Evolutionary conservation across 2,329 filamentous ascomycete species (phyloP).

Genomic region (Neobulgaria alba): DNA sequence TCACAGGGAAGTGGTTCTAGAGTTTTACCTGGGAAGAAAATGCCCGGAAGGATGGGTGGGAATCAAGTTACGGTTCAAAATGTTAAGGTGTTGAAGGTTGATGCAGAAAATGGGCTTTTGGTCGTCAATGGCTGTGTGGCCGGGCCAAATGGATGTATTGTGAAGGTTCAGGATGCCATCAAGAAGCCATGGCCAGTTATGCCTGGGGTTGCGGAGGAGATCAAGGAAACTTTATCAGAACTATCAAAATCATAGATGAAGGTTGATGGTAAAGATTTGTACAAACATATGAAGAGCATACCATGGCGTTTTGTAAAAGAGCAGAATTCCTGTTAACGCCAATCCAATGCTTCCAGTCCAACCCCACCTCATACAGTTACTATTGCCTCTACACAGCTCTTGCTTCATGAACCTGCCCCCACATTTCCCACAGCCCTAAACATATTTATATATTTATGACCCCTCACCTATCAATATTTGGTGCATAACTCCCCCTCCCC

Average conservation of each 20-base stretch:
- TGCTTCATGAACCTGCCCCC: too few species aligned
- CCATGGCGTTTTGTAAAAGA: slow-evolving; percentile 18
- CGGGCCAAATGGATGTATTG: slow-evolving; percentile 78
- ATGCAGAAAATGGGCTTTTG: slow-evolving; percentile 78
- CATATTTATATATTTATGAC: too few species aligned
- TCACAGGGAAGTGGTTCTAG: slow-evolving; percentile 88
- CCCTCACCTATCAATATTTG: slow-evolving; percentile 21
- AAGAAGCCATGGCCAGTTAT: slow-evolving; percentile 70
- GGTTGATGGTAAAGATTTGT: slow-evolving; percentile 15
- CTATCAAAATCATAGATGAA: slow-evolving; percentile 29
- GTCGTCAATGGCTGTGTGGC: slow-evolving; percentile 80
- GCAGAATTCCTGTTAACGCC: slow-evolving; percentile 17
- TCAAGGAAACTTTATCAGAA: slow-evolving; percentile 39
- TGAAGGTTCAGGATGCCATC: slow-evolving; percentile 82
- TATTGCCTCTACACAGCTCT: background rate
- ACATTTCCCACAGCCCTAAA: too few species aligned
- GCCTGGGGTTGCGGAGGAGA: slow-evolving; percentile 41
- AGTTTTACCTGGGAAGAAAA: slow-evolving; percentile 93
- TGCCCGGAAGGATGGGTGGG: slow-evolving; percentile 93
- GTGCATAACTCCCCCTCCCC: slow-evolving; percentile 28
- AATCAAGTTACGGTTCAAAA: slow-evolving; percentile 86
- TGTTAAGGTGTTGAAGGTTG: slow-evolving; percentile 78
- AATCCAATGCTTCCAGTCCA: slow-evolving; percentile 16
- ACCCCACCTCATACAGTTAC: slow-evolving; percentile 2
- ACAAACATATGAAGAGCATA: slow-evolving; percentile 25